Evolutionary conservation across 257 asterid species (phyloP), one percentile per base, ranked within the genome.

Genomic region (Solanum ossicruentum): DNA sequence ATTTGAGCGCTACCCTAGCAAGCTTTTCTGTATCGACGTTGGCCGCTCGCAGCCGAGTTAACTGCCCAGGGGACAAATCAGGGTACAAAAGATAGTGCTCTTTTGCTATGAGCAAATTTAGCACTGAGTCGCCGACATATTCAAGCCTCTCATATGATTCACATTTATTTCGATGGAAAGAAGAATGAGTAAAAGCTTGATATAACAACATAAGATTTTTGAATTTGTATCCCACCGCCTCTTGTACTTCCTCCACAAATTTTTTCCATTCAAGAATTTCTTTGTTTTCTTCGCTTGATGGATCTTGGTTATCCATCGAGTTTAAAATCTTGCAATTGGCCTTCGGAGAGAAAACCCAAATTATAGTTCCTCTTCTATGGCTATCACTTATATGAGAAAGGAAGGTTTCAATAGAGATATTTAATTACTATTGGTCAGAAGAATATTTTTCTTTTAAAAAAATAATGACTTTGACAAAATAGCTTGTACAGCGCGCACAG

Each of bases 1-100:
- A 81, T 52, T 84, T 88, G 58, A 90, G 1, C 2, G 94, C 88
- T 10, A 75, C 94, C 1, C 93, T 91, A 0, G 95, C 97, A 5
- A 93, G 94, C 86, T 92, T 93, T 87, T 93, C 97, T 0, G 89
- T 92, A 12, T 92, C 93, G 0, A 91, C 96, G 15, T 93, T 92
- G 41, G 87, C 92, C 0, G 96, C 89, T 7, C 96, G 95, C 9
- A 93, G 92, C 54, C 58, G 55, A 0, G 98, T 90, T 21, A 92
- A 56, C 8, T 55, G 57, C 0, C 95, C 97, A 12, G 93, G 92
- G 0, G 58, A 39, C 77, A 89, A 70, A 67, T 89, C 86, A 16
- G 90, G 93, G 54, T 92, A 87, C 72, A 39, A 1, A 0, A 20
- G 67, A 20, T 26, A 91, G 15, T 88, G 90, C 0, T 88, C 83